phyloP scores from a whole-genome alignment of 2,329 filamentous ascomycete species.

The Fusarium devonianum region DNA sequence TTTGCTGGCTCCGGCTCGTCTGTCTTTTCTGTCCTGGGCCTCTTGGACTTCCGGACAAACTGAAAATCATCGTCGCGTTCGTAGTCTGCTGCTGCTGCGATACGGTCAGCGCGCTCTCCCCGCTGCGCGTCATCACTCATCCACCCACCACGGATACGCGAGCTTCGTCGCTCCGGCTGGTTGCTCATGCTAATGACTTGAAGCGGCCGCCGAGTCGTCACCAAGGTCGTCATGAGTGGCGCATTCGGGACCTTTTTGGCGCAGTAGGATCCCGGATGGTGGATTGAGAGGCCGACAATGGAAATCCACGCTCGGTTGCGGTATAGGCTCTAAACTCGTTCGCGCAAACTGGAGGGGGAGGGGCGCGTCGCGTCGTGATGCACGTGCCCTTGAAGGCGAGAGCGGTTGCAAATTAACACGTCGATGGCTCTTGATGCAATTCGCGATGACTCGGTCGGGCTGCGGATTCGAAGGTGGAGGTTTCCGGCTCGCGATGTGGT shows the following conservation, averaged over 20 bases:
- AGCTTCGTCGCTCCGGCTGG: constrained; percentile 68
- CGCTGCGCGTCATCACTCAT: constrained; percentile 16
- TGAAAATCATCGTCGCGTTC: constrained; percentile 81
- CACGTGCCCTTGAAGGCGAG: not conserved
- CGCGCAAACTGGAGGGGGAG: constrained; percentile 13
- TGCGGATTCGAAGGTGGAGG: constrained; percentile 23
- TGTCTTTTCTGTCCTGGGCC: constrained; percentile 64
- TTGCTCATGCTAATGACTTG: constrained; percentile 74
- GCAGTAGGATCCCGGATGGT: constrained; percentile 27
- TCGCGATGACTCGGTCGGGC: constrained; percentile 21
- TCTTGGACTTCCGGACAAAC: constrained; percentile 73
- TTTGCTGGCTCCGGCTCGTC: constrained; percentile 53
- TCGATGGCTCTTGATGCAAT: constrained; percentile 15
- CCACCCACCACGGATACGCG: constrained; percentile 68
- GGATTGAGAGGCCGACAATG: constrained; percentile 19
- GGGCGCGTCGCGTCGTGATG: constrained; percentile 36
- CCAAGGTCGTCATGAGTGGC: constrained; percentile 75
- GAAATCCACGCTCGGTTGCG: constrained; percentile 21
- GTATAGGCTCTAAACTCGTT: constrained; percentile 19
- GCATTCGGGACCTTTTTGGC: constrained; percentile 42
- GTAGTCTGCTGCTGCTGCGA: constrained; percentile 55
- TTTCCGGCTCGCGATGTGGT: constrained; percentile 39
- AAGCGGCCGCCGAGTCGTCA: constrained; percentile 69
- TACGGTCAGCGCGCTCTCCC: constrained; percentile 27
- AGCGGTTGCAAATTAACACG: not conserved